These are phyloP conservation scores for Acer yangbiense DNA, from an alignment of 345 rosid species.

Conservation along the genomic window DNA sequence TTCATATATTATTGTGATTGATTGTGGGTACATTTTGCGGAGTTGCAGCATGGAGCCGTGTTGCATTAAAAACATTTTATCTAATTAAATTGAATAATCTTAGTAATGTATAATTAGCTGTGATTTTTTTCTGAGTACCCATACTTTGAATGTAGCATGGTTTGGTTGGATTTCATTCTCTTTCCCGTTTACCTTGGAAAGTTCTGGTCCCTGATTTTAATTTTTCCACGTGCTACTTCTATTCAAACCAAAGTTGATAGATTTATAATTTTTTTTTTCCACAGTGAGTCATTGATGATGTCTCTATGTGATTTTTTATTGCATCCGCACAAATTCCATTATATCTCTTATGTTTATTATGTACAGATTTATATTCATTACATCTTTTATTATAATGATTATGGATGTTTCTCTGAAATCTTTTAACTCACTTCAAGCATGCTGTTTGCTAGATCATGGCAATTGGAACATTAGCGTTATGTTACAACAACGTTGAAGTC, in stretches of 20 bases:
- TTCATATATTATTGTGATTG: not conserved
- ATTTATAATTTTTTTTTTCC: not conserved
- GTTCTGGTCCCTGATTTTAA: not conserved
- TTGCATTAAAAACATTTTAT: not conserved
- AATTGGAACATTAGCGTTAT: slow-evolving; percentile 89
- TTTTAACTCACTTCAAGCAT: slow-evolving; percentile 31
- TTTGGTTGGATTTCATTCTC: not conserved
- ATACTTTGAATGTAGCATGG: not conserved
- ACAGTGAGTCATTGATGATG: not conserved
- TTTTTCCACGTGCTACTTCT: not conserved
- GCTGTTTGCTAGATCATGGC: slow-evolving; percentile 77
- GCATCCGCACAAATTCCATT: not conserved
- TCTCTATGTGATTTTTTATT: not conserved
- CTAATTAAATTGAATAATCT: slow-evolving; percentile 4
- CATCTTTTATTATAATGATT: not conserved
- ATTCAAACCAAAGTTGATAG: not conserved
- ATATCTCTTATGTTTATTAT: not conserved
- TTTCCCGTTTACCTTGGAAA: not conserved
- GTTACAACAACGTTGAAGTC: slow-evolving; percentile 89
- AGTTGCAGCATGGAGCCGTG: not conserved
- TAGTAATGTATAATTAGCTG: not conserved
- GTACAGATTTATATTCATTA: slow-evolving; percentile 6
- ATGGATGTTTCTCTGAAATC: not conserved
- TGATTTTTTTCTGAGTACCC: not conserved
- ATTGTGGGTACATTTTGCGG: not conserved